Conservation (phyloP, 2,329 filamentous ascomycete species). For the Cryphonectria radicalis region DNA sequence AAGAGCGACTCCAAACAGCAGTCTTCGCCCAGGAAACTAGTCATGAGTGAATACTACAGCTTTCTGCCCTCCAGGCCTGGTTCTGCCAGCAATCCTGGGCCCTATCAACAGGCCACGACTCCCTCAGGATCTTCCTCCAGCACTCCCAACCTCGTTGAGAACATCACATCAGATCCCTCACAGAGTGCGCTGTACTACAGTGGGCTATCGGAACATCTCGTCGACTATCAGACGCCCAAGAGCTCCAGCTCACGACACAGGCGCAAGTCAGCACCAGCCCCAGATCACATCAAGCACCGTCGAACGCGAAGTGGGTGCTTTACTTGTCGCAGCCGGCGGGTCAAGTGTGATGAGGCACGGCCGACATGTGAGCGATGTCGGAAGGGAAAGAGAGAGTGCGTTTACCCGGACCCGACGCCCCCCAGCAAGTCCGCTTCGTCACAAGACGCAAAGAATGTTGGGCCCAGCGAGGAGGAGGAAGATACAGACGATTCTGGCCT, state of each 20-base stretch:
- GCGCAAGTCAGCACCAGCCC: conserved; percentile 54
- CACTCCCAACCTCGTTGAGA: conserved; percentile 37
- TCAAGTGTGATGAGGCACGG: conserved; percentile 92
- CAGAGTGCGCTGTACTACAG: conserved; percentile 54
- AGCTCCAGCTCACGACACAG: conserved; percentile 52
- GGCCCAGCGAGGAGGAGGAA: conserved; percentile 57
- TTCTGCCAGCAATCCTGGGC: conserved; percentile 36
- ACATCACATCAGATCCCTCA: conserved; percentile 48
- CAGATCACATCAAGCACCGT: conserved; percentile 86
- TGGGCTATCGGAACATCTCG: conserved; percentile 54
- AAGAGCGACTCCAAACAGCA: background rate
- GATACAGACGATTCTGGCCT: conserved; percentile 51
- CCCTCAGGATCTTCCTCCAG: conserved; percentile 42
- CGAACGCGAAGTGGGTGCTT: conserved; percentile 92
- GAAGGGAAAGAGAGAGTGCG: conserved; percentile 88
- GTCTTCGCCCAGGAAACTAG: conserved; percentile 9
- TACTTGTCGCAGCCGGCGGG: conserved; percentile 85
- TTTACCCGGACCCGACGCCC: conserved; percentile 76
- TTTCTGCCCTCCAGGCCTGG: conserved; percentile 59
- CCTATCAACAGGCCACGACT: conserved; percentile 42
- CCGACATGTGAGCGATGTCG: conserved; percentile 88
- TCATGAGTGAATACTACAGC: conserved; percentile 62
- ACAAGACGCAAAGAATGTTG: conserved; percentile 44
- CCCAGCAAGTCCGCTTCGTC: conserved; percentile 43
- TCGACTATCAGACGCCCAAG: conserved; percentile 51